Percentiles rank a stretch among this genome's conserved stretches.
phyloP scores from a whole-genome alignment of 345 rosid genomes.

The thale cress (Arabidopsis thaliana) region TAIR10.1 NC_003075.7:18468501-18469000 shows the following conservation, averaged over 20 bases:
- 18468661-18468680: slow-evolving; percentile 17
- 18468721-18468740: slow-evolving; percentile 40
- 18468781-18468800: slow-evolving; percentile 43
- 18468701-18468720: slow-evolving; percentile 34
- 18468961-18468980: slow-evolving; percentile 24
- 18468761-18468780: slow-evolving; percentile 22
- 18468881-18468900: slow-evolving; percentile 9
- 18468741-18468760: slow-evolving; percentile 9
- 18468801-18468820: slow-evolving; percentile 47
- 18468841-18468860: slow-evolving; percentile 16
- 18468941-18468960: not conserved
- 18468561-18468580: not conserved
- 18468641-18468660: slow-evolving; percentile 23
- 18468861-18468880: slow-evolving; percentile 31
- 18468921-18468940: slow-evolving; percentile 3
- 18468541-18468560: too few relatives aligned
- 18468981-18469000: slow-evolving; percentile 3
- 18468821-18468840: slow-evolving; percentile 41
- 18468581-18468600: not conserved
- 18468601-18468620: not conserved
- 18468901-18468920: slow-evolving; percentile 23
- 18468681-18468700: slow-evolving; percentile 14
- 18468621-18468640: not conserved
- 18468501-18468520: not conserved
- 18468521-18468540: not conserved